phyloP scores from a whole-genome alignment of 2,329 filamentous ascomycete genomes.

The Rasamsonia emersonii region DNA sequence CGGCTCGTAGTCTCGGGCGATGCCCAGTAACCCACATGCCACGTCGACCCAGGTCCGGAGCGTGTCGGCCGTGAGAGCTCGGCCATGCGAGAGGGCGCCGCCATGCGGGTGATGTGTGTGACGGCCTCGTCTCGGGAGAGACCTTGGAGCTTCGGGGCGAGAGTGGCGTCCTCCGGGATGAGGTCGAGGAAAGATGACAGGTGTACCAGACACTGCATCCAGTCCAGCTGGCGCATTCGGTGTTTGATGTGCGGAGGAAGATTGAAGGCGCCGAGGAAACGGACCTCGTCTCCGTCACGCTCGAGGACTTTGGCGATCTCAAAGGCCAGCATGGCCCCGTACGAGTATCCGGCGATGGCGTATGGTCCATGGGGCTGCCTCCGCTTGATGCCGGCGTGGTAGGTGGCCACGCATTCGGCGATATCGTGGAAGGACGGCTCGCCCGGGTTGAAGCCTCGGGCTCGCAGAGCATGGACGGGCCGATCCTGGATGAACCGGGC shows the following conservation, averaged over 20 bases:
- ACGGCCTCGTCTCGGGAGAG: constrained; percentile 10
- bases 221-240: constrained; percentile 34
- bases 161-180: constrained; percentile 22
- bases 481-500: constrained; percentile 27
- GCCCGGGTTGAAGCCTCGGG: constrained; percentile 35
- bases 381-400: constrained; percentile 32
- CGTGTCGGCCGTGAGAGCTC: constrained; percentile 1
- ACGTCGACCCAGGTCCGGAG: background rate
- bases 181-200: constrained; percentile 35
- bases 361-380: constrained; percentile 44
- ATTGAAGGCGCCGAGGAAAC: constrained; percentile 40
- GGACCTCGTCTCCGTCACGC: constrained; percentile 26
- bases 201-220: constrained; percentile 32
- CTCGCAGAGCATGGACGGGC: constrained; percentile 41
- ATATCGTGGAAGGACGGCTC: constrained; percentile 32
- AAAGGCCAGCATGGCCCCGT: constrained; percentile 43
- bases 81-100: constrained; percentile 1
- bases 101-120: constrained; percentile 4
- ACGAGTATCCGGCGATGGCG: constrained; percentile 45
- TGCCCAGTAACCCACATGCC: background rate
- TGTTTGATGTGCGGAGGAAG: constrained; percentile 42
- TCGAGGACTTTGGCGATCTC: constrained; percentile 43
- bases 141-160: constrained; percentile 13
- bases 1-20: background rate
- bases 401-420: constrained; percentile 32